phyloP scores from a whole-genome alignment of 306 rosid species.

The Vigna trinervia region DNA sequence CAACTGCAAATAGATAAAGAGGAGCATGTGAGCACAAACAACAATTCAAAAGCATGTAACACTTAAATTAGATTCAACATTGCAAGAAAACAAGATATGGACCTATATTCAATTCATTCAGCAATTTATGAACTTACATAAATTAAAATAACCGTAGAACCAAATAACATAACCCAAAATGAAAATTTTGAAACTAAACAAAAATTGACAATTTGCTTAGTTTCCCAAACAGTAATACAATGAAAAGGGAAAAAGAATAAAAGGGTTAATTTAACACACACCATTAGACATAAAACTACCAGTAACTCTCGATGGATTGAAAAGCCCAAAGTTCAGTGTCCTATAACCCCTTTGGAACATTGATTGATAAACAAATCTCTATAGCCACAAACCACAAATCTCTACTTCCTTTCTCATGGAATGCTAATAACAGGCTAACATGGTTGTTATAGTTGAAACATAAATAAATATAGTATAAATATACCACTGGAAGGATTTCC shows the following conservation, averaged over 20 bases:
- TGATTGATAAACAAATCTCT: no score
- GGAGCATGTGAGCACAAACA: conserved; percentile 11
- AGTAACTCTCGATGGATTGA: conserved; percentile 48
- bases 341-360: no score
- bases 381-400: no score
- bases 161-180: conserved; percentile 24
- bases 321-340: conserved; percentile 55
- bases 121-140: background rate
- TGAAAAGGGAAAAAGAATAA: background rate
- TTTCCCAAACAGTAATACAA: background rate
- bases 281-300: conserved; percentile 57
- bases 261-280: conserved; percentile 36
- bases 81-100: conserved; percentile 16
- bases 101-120: background rate
- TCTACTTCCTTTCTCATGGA: no score
- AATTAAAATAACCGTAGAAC: background rate
- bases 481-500: conserved; percentile 82
- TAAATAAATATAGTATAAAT: background rate
- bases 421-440: no score
- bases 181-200: background rate
- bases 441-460: no score
- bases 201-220: background rate
- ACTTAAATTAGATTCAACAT: conserved; percentile 9
- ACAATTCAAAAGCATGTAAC: background rate
- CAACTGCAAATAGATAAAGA: conserved; percentile 36